A percentile compares a stretch with the other conserved stretches of the same genome.
These are phyloP conservation scores for Arabidopsis hybrid DNA, from an alignment of 441 rosid genomes.

Conservation along the genomic window DNA sequence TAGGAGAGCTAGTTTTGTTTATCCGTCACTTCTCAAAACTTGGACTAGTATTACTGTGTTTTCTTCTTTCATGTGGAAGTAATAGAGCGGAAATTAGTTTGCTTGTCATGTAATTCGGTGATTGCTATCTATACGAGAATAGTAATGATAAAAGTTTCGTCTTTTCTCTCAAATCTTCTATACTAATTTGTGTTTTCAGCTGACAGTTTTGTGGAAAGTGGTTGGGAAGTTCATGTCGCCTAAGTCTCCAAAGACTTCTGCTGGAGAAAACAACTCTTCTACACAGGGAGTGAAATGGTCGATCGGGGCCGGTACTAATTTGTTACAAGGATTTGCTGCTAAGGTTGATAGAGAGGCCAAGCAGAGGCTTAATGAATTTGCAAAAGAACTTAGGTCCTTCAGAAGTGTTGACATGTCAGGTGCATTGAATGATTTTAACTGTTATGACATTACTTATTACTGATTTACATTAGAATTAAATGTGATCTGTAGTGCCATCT, in stretches of 20 bases:
- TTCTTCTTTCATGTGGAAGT: not conserved
- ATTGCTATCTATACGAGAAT: not conserved
- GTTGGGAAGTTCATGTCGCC: constrained; percentile 56
- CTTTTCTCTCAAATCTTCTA: constrained; percentile 12
- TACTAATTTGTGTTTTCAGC: constrained; percentile 60
- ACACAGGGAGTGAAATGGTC: constrained; percentile 68
- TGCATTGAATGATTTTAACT: constrained; percentile 38
- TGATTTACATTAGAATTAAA: not conserved
- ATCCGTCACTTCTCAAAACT: not conserved
- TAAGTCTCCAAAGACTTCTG: constrained; percentile 51
- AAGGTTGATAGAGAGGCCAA: constrained; percentile 77
- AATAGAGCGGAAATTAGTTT: not conserved
- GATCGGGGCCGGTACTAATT: constrained; percentile 60
- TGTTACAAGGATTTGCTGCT: constrained; percentile 67
- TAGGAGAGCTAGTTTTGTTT: not conserved
- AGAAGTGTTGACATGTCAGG: constrained; percentile 95
- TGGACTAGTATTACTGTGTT: not conserved
- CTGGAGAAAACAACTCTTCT: constrained; percentile 57
- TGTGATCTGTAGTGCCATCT: not conserved
- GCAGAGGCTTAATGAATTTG: constrained; percentile 83
- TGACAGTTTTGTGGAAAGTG: constrained; percentile 95
- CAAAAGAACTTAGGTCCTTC: constrained; percentile 79
- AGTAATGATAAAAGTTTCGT: not conserved
- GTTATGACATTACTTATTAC: not conserved
- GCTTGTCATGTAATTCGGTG: not conserved